Conservation (phyloP, 164 flowering plant genomes). For the Chimonanthus salicifolius region DNA sequence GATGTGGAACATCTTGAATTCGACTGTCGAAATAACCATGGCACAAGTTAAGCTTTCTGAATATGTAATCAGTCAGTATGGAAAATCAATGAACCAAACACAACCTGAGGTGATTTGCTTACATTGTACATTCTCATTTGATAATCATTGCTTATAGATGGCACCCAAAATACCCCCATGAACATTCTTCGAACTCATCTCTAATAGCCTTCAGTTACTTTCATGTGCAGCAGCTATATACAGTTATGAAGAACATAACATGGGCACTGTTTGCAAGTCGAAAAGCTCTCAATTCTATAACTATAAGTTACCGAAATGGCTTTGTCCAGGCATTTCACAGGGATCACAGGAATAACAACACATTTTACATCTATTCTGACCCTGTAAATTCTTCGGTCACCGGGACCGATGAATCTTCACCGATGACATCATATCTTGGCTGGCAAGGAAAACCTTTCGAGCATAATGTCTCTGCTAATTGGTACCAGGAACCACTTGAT, state of each 20-base stretch:
- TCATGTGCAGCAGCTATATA: constrained; percentile 55
- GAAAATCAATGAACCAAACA: constrained; percentile 49
- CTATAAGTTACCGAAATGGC: constrained; percentile 80
- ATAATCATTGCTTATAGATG: background rate
- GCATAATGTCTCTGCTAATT: constrained; percentile 60
- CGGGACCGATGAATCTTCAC: constrained; percentile 17
- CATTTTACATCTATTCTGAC: constrained; percentile 88
- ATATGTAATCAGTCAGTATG: constrained; percentile 59
- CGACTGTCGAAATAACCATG: constrained; percentile 78
- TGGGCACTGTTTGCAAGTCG: constrained; percentile 93
- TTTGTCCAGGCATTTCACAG: constrained; percentile 97
- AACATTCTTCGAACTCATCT: background rate
- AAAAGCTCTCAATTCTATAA: constrained; percentile 82
- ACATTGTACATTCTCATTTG: background rate
- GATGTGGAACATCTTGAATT: constrained; percentile 93
- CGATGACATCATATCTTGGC: constrained; percentile 34
- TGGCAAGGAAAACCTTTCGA: constrained; percentile 56
- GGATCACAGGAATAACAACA: constrained; percentile 73
- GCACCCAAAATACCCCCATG: background rate
- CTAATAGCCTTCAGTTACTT: background rate
- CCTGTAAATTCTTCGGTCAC: constrained; percentile 52
- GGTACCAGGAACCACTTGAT: constrained; percentile 85
- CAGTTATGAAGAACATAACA: constrained; percentile 74
- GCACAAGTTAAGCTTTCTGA: constrained; percentile 94
- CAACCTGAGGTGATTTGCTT: constrained; percentile 66